Evolutionary conservation across 139 green algal genomes (phyloP), one percentile per base, ranked within the genome.

Genomic region (Volvox africanus): DNA sequence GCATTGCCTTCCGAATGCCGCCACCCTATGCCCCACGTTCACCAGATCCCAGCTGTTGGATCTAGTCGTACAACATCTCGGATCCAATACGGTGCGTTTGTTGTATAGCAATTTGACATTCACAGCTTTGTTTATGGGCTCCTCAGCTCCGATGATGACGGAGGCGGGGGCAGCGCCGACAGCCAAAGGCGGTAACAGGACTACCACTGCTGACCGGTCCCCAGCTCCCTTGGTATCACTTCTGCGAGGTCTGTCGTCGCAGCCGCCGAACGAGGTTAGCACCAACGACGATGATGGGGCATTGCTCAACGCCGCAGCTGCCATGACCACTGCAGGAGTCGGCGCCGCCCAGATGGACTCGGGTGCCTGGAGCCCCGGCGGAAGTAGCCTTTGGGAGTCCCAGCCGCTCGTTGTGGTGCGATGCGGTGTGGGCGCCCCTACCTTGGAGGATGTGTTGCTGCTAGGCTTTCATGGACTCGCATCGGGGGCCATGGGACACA

Each of bases 331-430:
- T 26, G 67, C 67, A 75, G 22, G 9, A 75, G 67, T 75, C 5
- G 67, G 24, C 67, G 67, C 6, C 22, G 22, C 67, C 67, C 22
- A 32, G 67, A 26, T 75, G 67, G 67, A 75, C 67, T 28, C 14
- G 22, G 14, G 67, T 14, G 67, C 9, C 3, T 26, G 24, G 22
- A 26, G 22, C 22, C 24, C 2, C 9, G 75, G 33, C 32, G 79
- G 37, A 44, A 36, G 36, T 28, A 50, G 37, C 37, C 24, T 30
- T 55, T 81, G 75, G 75, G 83, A 80, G 21, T 9, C 24, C 11
- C 83, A 88, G 67, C 83, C 83, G 1, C 83, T 88, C 21, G 65
- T 35, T 1, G 21, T 88, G 67, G 83, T 88, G 65, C 83, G 83
- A 16, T 88, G 24, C 83, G 26, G 71, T 5, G 35, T 88, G 67